Percentiles rank a stretch among this genome's conserved stretches.
These are phyloP conservation scores for Linnemannia zychae DNA, from an alignment of 192 early-diverging fungal genomes.

Conservation along the genomic window DNA sequence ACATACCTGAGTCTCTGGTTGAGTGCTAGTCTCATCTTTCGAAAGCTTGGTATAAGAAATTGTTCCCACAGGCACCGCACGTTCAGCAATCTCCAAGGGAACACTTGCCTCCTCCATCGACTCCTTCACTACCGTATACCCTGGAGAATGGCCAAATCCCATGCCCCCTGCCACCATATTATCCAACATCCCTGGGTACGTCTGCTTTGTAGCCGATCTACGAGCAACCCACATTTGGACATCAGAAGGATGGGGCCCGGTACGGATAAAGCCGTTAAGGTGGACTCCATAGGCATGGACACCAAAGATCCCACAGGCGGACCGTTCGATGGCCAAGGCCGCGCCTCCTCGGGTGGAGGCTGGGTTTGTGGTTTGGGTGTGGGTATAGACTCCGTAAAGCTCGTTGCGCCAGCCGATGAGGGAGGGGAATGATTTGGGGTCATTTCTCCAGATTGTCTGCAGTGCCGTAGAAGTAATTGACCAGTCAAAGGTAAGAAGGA, in stretches of 20 bases:
- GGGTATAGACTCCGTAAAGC: constrained; percentile 84
- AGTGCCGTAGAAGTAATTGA: not conserved
- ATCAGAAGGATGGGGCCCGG: constrained; percentile 37
- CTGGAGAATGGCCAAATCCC: constrained; percentile 66
- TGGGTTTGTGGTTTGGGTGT: constrained; percentile 16
- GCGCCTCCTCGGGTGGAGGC: constrained; percentile 43
- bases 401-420: constrained; percentile 87
- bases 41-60: constrained; percentile 80
- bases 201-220: constrained; percentile 83
- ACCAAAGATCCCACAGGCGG: constrained; percentile 84
- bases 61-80: constrained; percentile 67
- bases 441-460: constrained; percentile 40
- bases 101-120: constrained; percentile 92
- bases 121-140: constrained; percentile 86
- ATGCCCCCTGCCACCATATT: constrained; percentile 89
- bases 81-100: constrained; percentile 63
- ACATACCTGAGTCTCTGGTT: constrained; percentile 85
- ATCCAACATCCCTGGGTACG: constrained; percentile 88
- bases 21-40: constrained; percentile 64
- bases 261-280: constrained; percentile 81
- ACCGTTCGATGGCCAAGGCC: constrained; percentile 82
- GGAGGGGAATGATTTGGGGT: constrained; percentile 18
- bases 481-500: not conserved
- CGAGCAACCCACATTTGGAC: constrained; percentile 91
- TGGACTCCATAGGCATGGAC: constrained; percentile 91